Conservation (phyloP, 2,329 filamentous ascomycete genomes). For the Aspergillus puulaauensis region DNA sequence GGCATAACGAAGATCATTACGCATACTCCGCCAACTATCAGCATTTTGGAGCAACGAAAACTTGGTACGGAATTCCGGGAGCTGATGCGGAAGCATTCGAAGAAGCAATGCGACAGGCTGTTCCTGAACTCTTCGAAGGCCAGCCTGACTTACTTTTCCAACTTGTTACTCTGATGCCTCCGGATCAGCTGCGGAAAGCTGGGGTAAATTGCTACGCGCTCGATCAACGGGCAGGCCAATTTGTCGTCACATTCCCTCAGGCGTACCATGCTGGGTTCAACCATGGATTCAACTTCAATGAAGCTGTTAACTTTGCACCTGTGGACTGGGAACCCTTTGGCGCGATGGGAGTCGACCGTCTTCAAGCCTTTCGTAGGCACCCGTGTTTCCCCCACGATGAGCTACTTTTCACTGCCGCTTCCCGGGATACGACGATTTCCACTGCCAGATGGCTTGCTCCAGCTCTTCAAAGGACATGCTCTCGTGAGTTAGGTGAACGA, state of each 20-base stretch:
- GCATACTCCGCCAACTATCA: conserved; percentile 98
- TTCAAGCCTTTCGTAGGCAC: conserved; percentile 84
- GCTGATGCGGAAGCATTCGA: conserved; percentile 95
- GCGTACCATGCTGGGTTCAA: conserved; percentile 99
- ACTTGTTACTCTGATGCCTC: conserved; percentile 90
- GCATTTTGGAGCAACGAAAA: conserved; percentile 97
- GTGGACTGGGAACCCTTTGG: conserved; percentile 94
- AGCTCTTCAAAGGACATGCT: conserved; percentile 74
- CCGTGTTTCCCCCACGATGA: conserved; percentile 98
- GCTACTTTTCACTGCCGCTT: conserved; percentile 83
- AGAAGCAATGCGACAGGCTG: conserved; percentile 88
- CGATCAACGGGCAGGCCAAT: conserved; percentile 93
- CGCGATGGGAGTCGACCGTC: conserved; percentile 76
- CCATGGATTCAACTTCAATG: conserved; percentile 98
- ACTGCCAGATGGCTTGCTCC: conserved; percentile 95
- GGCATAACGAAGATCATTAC: conserved; percentile 99
- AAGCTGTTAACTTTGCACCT: conserved; percentile 97
- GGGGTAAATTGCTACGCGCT: conserved; percentile 90
- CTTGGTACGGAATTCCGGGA: conserved; percentile 97
- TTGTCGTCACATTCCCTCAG: conserved; percentile 94
- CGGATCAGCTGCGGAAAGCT: conserved; percentile 87
- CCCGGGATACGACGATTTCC: conserved; percentile 76
- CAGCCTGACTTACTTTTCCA: conserved; percentile 96
- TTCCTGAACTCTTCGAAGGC: conserved; percentile 94
- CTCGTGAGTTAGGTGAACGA: conserved; percentile 69